Percentiles rank a stretch among this genome's conserved stretches.
Evolutionary conservation across 2,329 filamentous ascomycete genomes (phyloP).

Genomic region (Talaromyces sp.): DNA sequence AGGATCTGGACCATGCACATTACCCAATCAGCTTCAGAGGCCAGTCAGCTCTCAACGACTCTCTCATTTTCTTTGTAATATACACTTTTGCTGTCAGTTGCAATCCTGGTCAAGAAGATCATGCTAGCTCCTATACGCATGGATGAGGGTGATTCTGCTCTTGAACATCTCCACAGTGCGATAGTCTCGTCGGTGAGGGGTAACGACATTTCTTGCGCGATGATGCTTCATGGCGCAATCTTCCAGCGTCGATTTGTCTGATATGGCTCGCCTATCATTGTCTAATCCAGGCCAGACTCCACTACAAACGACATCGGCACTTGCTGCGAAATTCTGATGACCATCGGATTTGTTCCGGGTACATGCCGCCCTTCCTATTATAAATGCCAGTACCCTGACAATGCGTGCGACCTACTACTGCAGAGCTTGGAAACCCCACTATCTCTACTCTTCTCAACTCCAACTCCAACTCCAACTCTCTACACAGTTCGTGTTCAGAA

Average conservation of each 20-base stretch:
- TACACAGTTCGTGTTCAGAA: neutral
- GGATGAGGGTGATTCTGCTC: neutral
- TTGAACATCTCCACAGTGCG: neutral
- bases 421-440: constrained; percentile 1
- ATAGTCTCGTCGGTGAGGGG: neutral
- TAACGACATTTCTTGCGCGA: neutral
- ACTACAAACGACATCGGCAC: neutral
- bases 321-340: neutral
- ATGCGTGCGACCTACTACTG: neutral
- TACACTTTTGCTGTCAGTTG: neutral
- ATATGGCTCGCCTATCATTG: neutral
- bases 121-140: neutral
- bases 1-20: neutral
- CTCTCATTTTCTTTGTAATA: neutral
- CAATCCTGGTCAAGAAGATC: neutral
- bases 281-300: neutral
- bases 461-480: neutral
- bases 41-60: neutral
- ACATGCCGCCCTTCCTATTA: neutral
- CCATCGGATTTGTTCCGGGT: neutral
- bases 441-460: neutral
- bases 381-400: neutral
- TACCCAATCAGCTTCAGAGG: neutral
- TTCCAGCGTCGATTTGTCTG: neutral
- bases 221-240: constrained; percentile 10